Evolutionary conservation across 306 rosid genomes (phyloP), one percentile per base, ranked within the genome.

Genomic region (Herpetospermum pedunculosum): DNA sequence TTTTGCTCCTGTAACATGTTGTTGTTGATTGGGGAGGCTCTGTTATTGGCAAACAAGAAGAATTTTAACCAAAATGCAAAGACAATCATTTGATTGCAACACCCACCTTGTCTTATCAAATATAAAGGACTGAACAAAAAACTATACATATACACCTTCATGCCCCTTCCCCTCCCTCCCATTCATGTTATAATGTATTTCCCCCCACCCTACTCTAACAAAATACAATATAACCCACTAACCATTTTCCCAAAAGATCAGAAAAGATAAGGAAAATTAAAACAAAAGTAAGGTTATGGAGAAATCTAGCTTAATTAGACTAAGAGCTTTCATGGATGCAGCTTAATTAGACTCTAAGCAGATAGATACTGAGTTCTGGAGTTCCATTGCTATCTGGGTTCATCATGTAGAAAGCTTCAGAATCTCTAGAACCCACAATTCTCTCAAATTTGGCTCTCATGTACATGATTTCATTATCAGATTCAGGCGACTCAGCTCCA

Each of bases 311-410:
- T 32, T n/a, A n/a, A n/a, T n/a, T n/a, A n/a, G n/a, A 67, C 21
- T 62, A 48, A 52, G 76, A 72, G 32, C 47, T 52, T 80, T 58
- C 77, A 74, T 21, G 32, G 69, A 32, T 75, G 38, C 69, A 62
- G 18, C 76, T 72, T 52, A 40, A 81, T 81, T 86, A 94, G 81
- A 95, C 96, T 88, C 99, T 92, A 70, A 95, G 99, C 88, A 95
- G 80, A 70, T 95, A 95, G 81, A 95, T 73, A 75, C 99, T 95
- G 53, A 95, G 99, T 44, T 95, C 99, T 73, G 99, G 97, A 62
- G 99, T 90, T n/a, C 99, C 99, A 82, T 95, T 95, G 84, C 92
- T 95, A 68, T 95, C 97, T 38, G 99, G 99, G 75, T 95, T 95
- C 99, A 92, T 92, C 99, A 95, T 95, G 76, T 95, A 95, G 79